Conservation (phyloP, 371 early-diverging fungal genomes). For the Fennellomyces sp. region DNA sequence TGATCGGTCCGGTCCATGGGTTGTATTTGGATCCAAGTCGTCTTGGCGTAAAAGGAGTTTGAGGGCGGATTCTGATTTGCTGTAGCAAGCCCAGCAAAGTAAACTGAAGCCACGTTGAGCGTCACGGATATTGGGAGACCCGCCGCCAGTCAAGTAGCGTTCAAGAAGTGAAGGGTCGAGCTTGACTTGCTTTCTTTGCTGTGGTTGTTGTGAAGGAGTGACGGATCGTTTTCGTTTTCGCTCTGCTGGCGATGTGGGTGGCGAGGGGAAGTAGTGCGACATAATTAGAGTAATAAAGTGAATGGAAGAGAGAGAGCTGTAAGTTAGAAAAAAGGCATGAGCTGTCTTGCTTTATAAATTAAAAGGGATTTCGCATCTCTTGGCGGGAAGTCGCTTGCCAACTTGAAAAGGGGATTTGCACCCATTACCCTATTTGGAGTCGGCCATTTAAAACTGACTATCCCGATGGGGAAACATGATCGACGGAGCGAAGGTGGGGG, state of each 20-base stretch:
- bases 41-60: slow-evolving; percentile 20
- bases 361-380: no score
- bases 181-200: slow-evolving; percentile 15
- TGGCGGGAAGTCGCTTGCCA: background rate
- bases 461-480: background rate
- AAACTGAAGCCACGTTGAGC: slow-evolving; percentile 25
- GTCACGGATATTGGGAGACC: slow-evolving; percentile 27
- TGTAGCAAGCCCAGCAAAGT: slow-evolving; percentile 39
- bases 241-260: slow-evolving; percentile 30
- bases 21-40: slow-evolving; percentile 32
- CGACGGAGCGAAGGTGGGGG: background rate
- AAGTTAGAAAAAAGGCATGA: no score
- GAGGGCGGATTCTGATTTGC: slow-evolving; percentile 29
- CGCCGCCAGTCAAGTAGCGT: slow-evolving; percentile 21
- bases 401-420: background rate
- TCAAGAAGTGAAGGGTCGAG: slow-evolving; percentile 20
- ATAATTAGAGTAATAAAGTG: background rate
- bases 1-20: slow-evolving; percentile 29
- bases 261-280: slow-evolving; percentile 3
- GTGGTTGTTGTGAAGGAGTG: slow-evolving; percentile 15
- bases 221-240: slow-evolving; percentile 35
- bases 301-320: background rate
- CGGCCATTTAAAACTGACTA: background rate
- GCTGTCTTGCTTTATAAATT: no score
- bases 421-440: background rate